phyloP scores from a whole-genome alignment of 495 filamentous ascomycete genomes.

The Daldinia loculata region DNA sequence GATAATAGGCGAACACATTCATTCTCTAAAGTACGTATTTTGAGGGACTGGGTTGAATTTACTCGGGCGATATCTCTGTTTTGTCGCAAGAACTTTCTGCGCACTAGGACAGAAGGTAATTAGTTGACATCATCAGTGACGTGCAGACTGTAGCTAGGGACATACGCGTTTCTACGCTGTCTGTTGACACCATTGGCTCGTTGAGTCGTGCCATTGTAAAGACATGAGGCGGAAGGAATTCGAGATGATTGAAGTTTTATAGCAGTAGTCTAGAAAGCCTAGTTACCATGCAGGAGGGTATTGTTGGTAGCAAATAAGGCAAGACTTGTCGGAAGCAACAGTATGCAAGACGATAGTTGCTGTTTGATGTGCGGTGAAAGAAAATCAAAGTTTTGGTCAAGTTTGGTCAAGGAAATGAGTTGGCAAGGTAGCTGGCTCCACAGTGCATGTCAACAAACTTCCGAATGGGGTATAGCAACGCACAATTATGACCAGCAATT shows the following conservation, averaged over 20 bases:
- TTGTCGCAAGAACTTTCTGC: conserved; percentile 85
- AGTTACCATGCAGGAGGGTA: conserved; percentile 21
- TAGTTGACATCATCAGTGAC: conserved; percentile 11
- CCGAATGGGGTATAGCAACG: conserved; percentile 30
- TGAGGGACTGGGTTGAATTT: conserved; percentile 90
- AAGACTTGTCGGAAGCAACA: conserved; percentile 1
- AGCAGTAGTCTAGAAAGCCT: conserved; percentile 28
- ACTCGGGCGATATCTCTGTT: conserved; percentile 92
- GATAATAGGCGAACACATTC: conserved; percentile 83
- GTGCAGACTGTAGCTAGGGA: conserved; percentile 31
- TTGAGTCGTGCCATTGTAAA: conserved; percentile 89
- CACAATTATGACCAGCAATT: conserved; percentile 25
- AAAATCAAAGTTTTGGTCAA: conserved; percentile 36
- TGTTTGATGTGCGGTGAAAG: conserved; percentile 36
- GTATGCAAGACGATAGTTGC: conserved; percentile 22
- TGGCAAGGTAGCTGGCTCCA: conserved; percentile 38
- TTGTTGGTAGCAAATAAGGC: conserved; percentile 19
- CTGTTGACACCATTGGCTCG: conserved; percentile 73
- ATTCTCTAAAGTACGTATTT: conserved; percentile 85
- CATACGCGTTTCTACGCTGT: conserved; percentile 84
- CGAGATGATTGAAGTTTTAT: conserved; percentile 27
- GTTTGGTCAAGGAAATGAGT: conserved; percentile 39
- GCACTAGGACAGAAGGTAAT: conserved; percentile 63
- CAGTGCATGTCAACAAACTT: conserved; percentile 42
- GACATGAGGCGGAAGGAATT: conserved; percentile 37